A percentile compares a stretch with the other conserved stretches of the same genome.
Evolutionary conservation across 2,329 filamentous ascomycete genomes (phyloP).

Genomic region (Nemania bipapillata): DNA sequence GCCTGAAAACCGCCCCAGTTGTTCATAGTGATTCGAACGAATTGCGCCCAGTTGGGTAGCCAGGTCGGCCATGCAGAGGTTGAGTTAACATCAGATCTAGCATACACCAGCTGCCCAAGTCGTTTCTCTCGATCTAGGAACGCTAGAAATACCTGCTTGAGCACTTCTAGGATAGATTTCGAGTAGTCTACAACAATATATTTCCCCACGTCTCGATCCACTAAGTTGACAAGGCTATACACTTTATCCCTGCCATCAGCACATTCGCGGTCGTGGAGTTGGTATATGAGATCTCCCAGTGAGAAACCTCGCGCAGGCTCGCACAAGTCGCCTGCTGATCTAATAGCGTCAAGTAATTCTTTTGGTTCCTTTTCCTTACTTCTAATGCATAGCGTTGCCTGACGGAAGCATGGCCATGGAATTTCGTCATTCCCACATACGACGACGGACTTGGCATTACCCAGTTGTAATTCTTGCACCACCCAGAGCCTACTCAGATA

Average conservation of each 20-base stretch:
- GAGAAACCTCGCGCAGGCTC: background rate
- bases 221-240: slow-evolving; percentile 35
- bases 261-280: slow-evolving; percentile 14
- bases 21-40: background rate
- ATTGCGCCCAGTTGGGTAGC: slow-evolving; percentile 37
- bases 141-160: slow-evolving; percentile 29
- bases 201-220: slow-evolving; percentile 1
- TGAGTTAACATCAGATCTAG: background rate
- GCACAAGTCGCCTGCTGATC: background rate
- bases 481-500: slow-evolving; percentile 39
- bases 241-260: slow-evolving; percentile 35
- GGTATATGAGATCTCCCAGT: background rate
- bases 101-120: slow-evolving; percentile 11
- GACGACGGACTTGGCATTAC: slow-evolving; percentile 24
- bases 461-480: slow-evolving; percentile 41
- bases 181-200: slow-evolving; percentile 32
- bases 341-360: background rate
- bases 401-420: slow-evolving; percentile 32
- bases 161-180: slow-evolving; percentile 9
- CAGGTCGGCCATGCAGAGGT: slow-evolving; percentile 28
- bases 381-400: slow-evolving; percentile 21
- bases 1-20: background rate
- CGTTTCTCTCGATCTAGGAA: slow-evolving; percentile 18
- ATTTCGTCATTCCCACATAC: slow-evolving; percentile 38
- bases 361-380: background rate